phyloP scores from a whole-genome alignment of 257 asterid species.

The Rehmannia glutinosa region DNA sequence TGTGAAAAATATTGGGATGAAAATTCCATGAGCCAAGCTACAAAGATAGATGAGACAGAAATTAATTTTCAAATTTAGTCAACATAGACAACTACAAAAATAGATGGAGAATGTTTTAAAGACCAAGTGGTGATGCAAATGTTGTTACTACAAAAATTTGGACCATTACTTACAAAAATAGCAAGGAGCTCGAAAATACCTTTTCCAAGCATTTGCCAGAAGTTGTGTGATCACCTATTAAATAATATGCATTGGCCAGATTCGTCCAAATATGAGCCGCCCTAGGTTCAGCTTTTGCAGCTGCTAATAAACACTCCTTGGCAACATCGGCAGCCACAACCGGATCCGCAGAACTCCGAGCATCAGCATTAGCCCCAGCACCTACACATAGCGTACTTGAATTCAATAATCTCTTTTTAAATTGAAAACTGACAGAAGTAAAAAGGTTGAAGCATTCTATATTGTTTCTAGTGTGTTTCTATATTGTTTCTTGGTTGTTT shows the following conservation, averaged over 20 bases:
- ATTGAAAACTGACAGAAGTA: neutral
- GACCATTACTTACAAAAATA: too few relatives aligned
- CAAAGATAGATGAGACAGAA: slow-evolving; percentile 6
- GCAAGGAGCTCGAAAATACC: slow-evolving; percentile 35
- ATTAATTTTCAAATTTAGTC: too few relatives aligned
- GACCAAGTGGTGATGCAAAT: too few relatives aligned
- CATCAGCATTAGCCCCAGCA: slow-evolving; percentile 77
- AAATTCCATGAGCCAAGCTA: slow-evolving; percentile 8
- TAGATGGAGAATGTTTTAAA: too few relatives aligned
- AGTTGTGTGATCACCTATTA: slow-evolving; percentile 77
- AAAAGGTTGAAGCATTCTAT: slow-evolving; percentile 1
- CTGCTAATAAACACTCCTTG: slow-evolving; percentile 91
- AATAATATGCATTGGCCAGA: slow-evolving; percentile 83
- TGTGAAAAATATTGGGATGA: neutral
- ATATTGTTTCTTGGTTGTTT: too few relatives aligned
- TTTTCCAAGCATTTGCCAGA: slow-evolving; percentile 92
- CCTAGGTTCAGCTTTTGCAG: slow-evolving; percentile 74
- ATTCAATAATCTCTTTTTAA: slow-evolving; percentile 1
- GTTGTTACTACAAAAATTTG: too few relatives aligned
- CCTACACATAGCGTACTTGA: slow-evolving; percentile 33
- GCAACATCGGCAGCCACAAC: slow-evolving; percentile 64
- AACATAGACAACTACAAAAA: too few relatives aligned
- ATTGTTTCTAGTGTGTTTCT: too few relatives aligned
- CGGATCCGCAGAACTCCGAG: slow-evolving; percentile 44
- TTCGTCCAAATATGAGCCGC: slow-evolving; percentile 90